These are phyloP conservation scores for Pyrenophora teres DNA, from an alignment of 2,329 filamentous ascomycete genomes.

Conservation along the genomic window DNA sequence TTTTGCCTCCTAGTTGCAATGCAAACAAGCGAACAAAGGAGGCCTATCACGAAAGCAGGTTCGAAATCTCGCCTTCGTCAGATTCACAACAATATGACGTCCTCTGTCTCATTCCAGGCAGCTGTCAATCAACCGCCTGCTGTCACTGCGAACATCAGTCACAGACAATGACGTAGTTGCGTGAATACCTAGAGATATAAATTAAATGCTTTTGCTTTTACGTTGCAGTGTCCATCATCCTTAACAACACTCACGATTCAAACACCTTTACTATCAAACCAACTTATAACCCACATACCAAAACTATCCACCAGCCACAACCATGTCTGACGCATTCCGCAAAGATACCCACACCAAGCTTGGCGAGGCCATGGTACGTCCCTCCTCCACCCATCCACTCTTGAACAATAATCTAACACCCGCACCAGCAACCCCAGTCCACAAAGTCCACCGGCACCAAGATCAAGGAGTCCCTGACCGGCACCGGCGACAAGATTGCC, in stretches of 20 bases:
- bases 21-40: conserved; percentile 9
- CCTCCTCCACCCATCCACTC: neutral
- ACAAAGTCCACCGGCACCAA: conserved; percentile 66
- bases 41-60: conserved; percentile 7
- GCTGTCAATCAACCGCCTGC: conserved; percentile 13
- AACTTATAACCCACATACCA: conserved; percentile 20
- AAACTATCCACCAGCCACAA: conserved; percentile 46
- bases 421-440: conserved; percentile 58
- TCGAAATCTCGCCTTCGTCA: neutral
- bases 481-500: conserved; percentile 59
- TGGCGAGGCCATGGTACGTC: conserved; percentile 52
- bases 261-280: conserved; percentile 20
- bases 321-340: conserved; percentile 67
- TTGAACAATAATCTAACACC: neutral
- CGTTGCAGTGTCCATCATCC: conserved; percentile 20
- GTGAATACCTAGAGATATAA: conserved; percentile 25
- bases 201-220: conserved; percentile 23
- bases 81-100: conserved; percentile 4
- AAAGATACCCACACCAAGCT: conserved; percentile 64
- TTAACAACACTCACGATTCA: conserved; percentile 11
- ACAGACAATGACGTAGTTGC: conserved; percentile 32
- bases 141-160: conserved; percentile 10
- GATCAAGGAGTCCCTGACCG: conserved; percentile 61
- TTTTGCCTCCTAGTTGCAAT: conserved; percentile 7
- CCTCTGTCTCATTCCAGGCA: conserved; percentile 8